A percentile compares a stretch with the other conserved stretches of the same genome.
Evolutionary conservation across 2,329 filamentous ascomycete genomes (phyloP).

Genomic region (Thelonectria rubi): DNA sequence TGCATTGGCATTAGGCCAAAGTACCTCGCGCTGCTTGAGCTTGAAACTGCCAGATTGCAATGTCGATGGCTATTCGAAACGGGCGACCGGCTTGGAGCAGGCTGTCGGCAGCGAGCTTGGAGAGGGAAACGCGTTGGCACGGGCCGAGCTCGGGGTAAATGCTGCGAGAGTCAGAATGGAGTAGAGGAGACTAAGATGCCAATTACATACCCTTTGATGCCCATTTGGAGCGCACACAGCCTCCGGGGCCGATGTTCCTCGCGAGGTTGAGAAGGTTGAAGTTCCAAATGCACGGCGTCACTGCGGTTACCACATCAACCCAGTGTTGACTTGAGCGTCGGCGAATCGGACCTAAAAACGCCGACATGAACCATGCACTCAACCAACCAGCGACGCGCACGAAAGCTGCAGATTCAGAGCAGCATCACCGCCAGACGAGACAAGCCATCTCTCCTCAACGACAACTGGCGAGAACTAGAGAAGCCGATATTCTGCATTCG

Average conservation of each 20-base stretch:
- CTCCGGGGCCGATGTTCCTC: slow-evolving; percentile 19
- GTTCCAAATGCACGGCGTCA: slow-evolving; percentile 42
- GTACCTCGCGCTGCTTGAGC: slow-evolving; percentile 80
- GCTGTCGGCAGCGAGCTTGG: slow-evolving; percentile 82
- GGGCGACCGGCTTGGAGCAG: slow-evolving; percentile 76
- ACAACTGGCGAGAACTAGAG: slow-evolving; percentile 6
- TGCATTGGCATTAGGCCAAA: background rate
- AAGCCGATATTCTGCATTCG: background rate
- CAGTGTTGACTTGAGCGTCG: slow-evolving; percentile 42
- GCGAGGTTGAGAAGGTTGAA: slow-evolving; percentile 26
- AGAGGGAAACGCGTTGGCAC: slow-evolving; percentile 80
- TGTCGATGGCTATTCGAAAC: slow-evolving; percentile 88
- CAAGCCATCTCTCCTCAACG: slow-evolving; percentile 19
- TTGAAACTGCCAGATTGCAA: slow-evolving; percentile 98
- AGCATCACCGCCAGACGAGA: slow-evolving; percentile 23
- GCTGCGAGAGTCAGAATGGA: slow-evolving; percentile 55
- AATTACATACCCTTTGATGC: slow-evolving; percentile 68
- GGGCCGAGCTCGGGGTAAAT: slow-evolving; percentile 90
- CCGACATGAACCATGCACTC: slow-evolving; percentile 34
- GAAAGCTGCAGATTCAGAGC: slow-evolving; percentile 24
- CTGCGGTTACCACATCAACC: slow-evolving; percentile 41
- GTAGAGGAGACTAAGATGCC: accelerated
- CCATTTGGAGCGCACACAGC: slow-evolving; percentile 55
- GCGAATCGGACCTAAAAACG: slow-evolving; percentile 42
- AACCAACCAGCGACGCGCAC: slow-evolving; percentile 37